A percentile compares a stretch with the other conserved stretches of the same genome.
Conservation (phyloP, 2,329 filamentous ascomycete genomes). For the Phyllosticta citrichinensis region DNA sequence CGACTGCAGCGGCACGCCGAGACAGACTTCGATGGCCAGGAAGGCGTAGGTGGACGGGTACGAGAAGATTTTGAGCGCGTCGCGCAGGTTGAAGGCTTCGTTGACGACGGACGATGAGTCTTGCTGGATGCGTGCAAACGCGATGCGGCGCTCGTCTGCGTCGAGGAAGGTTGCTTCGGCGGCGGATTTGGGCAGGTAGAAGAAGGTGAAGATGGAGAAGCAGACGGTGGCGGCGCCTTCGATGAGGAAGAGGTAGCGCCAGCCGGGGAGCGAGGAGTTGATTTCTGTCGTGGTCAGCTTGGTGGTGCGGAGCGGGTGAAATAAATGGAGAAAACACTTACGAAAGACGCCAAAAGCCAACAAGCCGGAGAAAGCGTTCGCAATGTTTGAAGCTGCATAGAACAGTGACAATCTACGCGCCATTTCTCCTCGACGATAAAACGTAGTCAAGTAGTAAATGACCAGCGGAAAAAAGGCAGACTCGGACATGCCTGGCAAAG, state of each 20-base stretch:
- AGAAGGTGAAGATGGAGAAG: constrained; percentile 53
- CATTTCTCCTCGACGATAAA: constrained; percentile 63
- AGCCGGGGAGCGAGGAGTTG: constrained; percentile 44
- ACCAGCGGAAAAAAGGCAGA: constrained; percentile 61
- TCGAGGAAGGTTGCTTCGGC: constrained; percentile 56
- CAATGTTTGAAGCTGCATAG: constrained; percentile 67
- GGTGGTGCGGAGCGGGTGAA: no score
- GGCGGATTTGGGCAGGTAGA: constrained; percentile 57
- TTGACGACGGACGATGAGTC: constrained; percentile 59
- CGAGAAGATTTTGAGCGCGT: constrained; percentile 44
- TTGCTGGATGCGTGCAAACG: constrained; percentile 63
- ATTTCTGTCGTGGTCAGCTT: constrained; percentile 11
- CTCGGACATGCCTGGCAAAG: constrained; percentile 36
- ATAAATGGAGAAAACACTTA: background rate
- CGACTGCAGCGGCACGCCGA: constrained; percentile 49
- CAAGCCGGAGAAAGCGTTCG: constrained; percentile 54
- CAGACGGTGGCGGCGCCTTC: constrained; percentile 50
- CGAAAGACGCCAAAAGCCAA: constrained; percentile 53
- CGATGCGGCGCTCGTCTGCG: constrained; percentile 56
- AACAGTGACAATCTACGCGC: constrained; percentile 62
- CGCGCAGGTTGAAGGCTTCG: constrained; percentile 43
- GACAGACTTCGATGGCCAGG: constrained; percentile 47
- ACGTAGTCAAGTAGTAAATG: constrained; percentile 50
- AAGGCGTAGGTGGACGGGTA: constrained; percentile 46
- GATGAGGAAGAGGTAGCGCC: constrained; percentile 58